Evolutionary conservation across 2,329 filamentous ascomycete genomes (phyloP), one percentile per base, ranked within the genome.

Genomic region (Neophaeococcomyces aloes): DNA sequence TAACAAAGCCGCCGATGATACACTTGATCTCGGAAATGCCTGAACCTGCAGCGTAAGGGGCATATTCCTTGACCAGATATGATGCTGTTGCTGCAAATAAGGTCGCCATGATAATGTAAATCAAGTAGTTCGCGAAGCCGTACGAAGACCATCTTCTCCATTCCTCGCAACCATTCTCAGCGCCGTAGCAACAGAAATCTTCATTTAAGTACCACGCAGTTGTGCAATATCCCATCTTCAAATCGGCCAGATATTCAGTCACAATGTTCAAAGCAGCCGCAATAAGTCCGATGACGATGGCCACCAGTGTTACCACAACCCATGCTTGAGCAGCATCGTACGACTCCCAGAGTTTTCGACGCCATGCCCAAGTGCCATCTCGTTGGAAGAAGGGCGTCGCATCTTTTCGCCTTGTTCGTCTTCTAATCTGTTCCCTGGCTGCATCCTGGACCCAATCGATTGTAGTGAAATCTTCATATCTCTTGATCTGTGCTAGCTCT

Each of bases 11-110:
- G 3, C 89, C 91, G 59, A 98, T 94, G 59, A 98, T 96, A 65
- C 87, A 94, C 65, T 98, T 98, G 72, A 98, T 98, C 67, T 98
- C 91, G 10, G 87, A 95, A 46, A 98, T 98, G 31, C 91, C 91
- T 10, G 86, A 94, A 13, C 91, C 91, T 27, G 91, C 91, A 8
- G 91, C 91, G 61, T 98, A 98, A 0, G 91, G 91, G 3, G 91
- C 88, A 63, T 91, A 96, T 1, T 78, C 79, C 61, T 86, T 91
- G 59, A 98, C 91, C 31, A 98, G 71, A 29, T 75, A 79, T 1
- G 88, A 88, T 2, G 88, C 81, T 3, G 81, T 81, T 42, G 83
- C 83, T 14, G 89, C 84, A 61, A 96, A 94, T 2, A 83, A 59
- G 1, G 80, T 83, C 43, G 85, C 86, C 65, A 93, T 91, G 41